Evolutionary conservation across 2,329 filamentous ascomycete genomes (phyloP).

Genomic region (Hypoxylon sp.): DNA sequence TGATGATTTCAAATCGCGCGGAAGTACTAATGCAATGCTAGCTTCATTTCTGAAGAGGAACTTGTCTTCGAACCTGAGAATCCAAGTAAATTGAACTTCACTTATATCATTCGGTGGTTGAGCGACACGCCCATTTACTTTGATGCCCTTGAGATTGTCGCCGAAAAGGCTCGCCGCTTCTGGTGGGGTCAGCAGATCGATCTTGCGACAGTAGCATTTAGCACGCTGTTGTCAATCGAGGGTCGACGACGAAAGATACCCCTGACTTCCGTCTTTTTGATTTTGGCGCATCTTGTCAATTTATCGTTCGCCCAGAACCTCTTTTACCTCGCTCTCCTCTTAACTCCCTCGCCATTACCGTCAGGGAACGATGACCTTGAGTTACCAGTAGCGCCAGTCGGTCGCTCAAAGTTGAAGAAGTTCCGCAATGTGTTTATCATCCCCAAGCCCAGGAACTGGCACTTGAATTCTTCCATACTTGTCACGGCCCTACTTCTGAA

Average conservation of each 20-base stretch:
- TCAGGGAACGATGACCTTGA: constrained; percentile 40
- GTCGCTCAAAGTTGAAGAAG: constrained; percentile 44
- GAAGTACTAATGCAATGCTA: constrained; percentile 26
- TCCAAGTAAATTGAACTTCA: constrained; percentile 49
- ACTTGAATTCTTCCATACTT: constrained; percentile 50
- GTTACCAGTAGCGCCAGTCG: constrained; percentile 42
- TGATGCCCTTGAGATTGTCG: constrained; percentile 63
- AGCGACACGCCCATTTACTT: constrained; percentile 60
- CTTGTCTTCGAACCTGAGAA: constrained; percentile 42
- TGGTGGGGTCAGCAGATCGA: constrained; percentile 71
- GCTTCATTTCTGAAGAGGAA: constrained; percentile 41
- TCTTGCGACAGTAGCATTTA: constrained; percentile 62
- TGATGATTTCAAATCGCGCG: background rate
- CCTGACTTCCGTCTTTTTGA: constrained; percentile 63
- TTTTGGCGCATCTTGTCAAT: constrained; percentile 66
- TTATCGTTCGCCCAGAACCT: constrained; percentile 70
- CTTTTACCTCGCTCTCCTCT: constrained; percentile 67
- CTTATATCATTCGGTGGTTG: constrained; percentile 60
- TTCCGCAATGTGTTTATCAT: constrained; percentile 47
- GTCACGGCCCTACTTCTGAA: constrained; percentile 48
- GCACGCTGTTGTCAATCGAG: constrained; percentile 65
- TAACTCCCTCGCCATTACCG: constrained; percentile 61
- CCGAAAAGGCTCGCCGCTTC: constrained; percentile 62
- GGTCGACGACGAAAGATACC: constrained; percentile 66
- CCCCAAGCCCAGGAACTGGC: constrained; percentile 56